These are phyloP conservation scores for Trichomonas vaginalis DNA, from an alignment of 208 protist species.

Conservation along the genomic window DNA sequence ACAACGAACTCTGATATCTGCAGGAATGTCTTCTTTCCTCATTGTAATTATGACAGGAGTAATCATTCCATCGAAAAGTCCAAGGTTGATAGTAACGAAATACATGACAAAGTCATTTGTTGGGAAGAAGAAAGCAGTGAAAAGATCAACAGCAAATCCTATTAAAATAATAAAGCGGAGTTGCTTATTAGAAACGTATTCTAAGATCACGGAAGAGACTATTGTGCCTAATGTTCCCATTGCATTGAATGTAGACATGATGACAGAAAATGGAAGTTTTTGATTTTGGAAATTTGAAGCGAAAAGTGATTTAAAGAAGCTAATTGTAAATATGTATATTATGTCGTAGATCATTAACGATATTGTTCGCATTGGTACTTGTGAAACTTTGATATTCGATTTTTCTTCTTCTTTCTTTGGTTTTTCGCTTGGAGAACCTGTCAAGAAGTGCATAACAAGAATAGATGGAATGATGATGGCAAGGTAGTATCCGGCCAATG, in stretches of 20 bases:
- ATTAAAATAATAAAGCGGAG: neutral
- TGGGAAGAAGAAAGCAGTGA: neutral
- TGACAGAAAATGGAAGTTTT: neutral
- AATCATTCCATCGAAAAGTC: neutral
- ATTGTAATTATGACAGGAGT: neutral
- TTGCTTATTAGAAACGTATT: neutral
- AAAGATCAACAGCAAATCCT: neutral
- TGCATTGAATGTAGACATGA: neutral
- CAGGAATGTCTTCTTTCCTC: neutral
- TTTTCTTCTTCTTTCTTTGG: neutral
- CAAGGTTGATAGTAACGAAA: neutral
- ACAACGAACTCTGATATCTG: neutral
- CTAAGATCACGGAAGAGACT: neutral
- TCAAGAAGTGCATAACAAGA: neutral
- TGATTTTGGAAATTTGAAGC: neutral
- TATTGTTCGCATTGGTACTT: neutral
- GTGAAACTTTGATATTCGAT: neutral
- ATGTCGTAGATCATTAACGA: neutral
- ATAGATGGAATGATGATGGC: neutral
- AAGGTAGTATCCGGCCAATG: neutral
- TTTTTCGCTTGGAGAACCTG: neutral
- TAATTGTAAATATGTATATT: neutral
- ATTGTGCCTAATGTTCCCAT: neutral
- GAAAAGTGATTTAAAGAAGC: neutral
- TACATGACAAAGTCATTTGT: neutral